Conservation (phyloP, 1,139 yeast genomes). For the Hansenula anomala region DNA sequence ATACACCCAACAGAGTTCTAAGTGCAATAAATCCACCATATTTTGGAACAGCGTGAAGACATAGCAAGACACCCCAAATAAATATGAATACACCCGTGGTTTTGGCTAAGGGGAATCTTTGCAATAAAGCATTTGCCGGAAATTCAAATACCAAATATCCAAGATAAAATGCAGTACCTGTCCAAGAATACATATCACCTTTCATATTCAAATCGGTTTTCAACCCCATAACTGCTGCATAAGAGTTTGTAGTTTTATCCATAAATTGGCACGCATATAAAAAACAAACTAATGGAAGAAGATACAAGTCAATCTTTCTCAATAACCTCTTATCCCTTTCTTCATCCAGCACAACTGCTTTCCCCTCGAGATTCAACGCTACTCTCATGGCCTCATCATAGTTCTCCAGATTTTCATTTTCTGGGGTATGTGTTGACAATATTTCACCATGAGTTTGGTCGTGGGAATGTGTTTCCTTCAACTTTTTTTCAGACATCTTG, state of each 20-base stretch:
- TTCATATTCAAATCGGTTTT: constrained; percentile 22
- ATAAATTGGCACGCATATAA: constrained; percentile 13
- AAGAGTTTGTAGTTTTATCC: constrained; percentile 11
- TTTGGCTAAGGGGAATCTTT: no score
- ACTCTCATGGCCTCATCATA: no score
- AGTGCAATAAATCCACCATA: constrained; percentile 36
- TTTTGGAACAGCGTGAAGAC: constrained; percentile 34
- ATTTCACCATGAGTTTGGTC: no score
- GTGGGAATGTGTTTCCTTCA: no score
- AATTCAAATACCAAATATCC: constrained; percentile 38
- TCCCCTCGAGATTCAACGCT: no score
- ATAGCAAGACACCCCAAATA: constrained; percentile 15
- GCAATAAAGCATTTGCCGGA: no score
- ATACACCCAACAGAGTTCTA: constrained; percentile 42
- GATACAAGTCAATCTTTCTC: constrained; percentile 14
- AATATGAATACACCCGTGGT: no score
- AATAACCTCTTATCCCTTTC: constrained; percentile 13
- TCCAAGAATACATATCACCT: constrained; percentile 35
- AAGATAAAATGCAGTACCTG: constrained; percentile 45
- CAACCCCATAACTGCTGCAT: constrained; percentile 37
- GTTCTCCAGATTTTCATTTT: no score
- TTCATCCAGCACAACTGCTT: no score
- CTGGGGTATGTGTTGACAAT: no score
- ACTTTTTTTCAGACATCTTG: no score
- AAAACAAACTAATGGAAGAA: constrained; percentile 15